Base-by-base conservation (phyloP, 2,329 filamentous ascomycete species). In the Monosporascus sp. region DNA sequence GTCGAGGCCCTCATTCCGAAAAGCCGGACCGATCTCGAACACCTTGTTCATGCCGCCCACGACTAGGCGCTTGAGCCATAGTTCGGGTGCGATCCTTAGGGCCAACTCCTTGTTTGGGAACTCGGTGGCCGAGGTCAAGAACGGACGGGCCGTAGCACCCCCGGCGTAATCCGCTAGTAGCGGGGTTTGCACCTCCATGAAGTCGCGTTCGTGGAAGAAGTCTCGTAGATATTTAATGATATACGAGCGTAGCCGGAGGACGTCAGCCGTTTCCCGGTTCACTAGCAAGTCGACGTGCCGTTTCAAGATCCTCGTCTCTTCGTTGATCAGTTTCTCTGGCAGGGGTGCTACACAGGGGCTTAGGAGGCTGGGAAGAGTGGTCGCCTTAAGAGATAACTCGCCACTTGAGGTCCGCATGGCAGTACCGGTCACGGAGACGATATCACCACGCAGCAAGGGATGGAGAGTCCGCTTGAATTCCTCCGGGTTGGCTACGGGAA, bases 1-100 rank as follows among this genome's bases (percentile, higher is more conserved):
- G 69, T 97, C 92, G 37, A 96, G 74, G 69, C 91, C 90, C 74
- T 99, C 94, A 68, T 99, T 99, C 44, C 94, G 84, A 71, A 99
- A 99, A 14, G 86, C 85, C 3, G 90, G 87, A 1, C 94, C 94
- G 59, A 99, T 92, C 72, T 99, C 94, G 65, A 95, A 99, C 26
- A 99, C 85, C 57, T 80, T 85, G 63, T 95, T 88, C 56, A 97
- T 85, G 2, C 92, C 93, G 49, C 92, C 93, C 19, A 97, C 81
- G 1, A 97, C 84, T 46, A 99, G 77, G 8, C 94, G 83, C 75
- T 99, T 99, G 43, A 99, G 81, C 87, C 91, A 97, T 37, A 99
- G 76, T 72, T 99, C 94, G 1, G 94, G 94, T 3, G 94, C 94
- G 62, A 99, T 93, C 48, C 94, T 82, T 37, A 99, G 78, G 22